A percentile compares a stretch with the other conserved stretches of the same genome.
Evolutionary conservation across 352 stramenopile genomes (phyloP).

Genomic region (Globisporangium rhizosaccharum): DNA sequence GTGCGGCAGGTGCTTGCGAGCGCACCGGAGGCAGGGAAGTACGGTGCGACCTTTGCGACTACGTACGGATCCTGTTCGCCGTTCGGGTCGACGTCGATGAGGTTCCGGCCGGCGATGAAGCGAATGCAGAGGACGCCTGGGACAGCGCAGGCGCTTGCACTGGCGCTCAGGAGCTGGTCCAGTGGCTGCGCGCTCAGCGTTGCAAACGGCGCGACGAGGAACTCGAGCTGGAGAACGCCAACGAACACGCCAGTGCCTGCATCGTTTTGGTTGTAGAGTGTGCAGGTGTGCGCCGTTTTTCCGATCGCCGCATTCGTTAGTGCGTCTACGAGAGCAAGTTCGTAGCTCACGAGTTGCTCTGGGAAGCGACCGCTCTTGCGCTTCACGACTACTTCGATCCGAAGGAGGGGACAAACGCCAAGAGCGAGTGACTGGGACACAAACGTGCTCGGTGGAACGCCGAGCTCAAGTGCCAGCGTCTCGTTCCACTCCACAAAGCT

Average conservation of each 20-base stretch:
- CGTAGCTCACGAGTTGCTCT: slow-evolving; percentile 17
- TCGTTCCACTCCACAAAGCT: slow-evolving; percentile 16
- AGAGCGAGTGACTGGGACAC: slow-evolving; percentile 15
- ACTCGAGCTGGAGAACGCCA: slow-evolving; percentile 16
- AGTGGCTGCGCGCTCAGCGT: neutral
- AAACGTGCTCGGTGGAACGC: slow-evolving; percentile 3
- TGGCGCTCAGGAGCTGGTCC: neutral
- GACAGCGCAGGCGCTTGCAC: neutral
- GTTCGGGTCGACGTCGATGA: slow-evolving; percentile 40
- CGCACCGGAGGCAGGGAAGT: neutral
- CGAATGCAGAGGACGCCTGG: slow-evolving; percentile 35
- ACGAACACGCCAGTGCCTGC: neutral
- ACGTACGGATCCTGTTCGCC: slow-evolving; percentile 53
- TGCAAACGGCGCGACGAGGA: neutral
- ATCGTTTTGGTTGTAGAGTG: slow-evolving; percentile 10
- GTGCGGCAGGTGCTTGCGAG: slow-evolving; percentile 25
- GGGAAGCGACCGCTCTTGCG: slow-evolving; percentile 22
- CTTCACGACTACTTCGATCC: slow-evolving; percentile 26
- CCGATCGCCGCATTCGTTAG: neutral
- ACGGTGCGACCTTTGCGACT: slow-evolving; percentile 20
- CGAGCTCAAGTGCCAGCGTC: slow-evolving; percentile 18
- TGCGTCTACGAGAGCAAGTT: slow-evolving; percentile 19
- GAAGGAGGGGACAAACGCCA: slow-evolving; percentile 30
- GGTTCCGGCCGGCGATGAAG: slow-evolving; percentile 35
- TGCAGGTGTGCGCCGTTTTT: slow-evolving; percentile 15